Conservation (phyloP, 179 eudicot genomes). For the Beta corolliflora region DNA sequence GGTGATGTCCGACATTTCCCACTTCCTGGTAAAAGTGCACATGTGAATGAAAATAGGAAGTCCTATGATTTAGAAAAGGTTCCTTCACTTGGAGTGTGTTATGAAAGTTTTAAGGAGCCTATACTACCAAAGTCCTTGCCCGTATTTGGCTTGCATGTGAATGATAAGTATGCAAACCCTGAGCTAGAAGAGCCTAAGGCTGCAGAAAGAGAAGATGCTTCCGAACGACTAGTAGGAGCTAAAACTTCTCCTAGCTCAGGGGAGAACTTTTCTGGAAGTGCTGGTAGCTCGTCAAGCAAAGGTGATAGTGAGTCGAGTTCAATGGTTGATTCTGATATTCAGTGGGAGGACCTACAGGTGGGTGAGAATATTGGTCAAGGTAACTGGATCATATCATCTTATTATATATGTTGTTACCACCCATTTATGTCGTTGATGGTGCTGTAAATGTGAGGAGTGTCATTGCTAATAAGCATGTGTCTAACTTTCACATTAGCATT, state of each 20-base stretch:
- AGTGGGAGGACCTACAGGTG: constrained; percentile 71
- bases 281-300: constrained; percentile 45
- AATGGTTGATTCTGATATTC: constrained; percentile 51
- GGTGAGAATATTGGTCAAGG: constrained; percentile 78
- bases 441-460: not conserved
- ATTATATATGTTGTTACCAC: constrained; percentile 1
- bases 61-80: constrained; percentile 25
- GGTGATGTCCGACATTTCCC: constrained; percentile 24
- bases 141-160: constrained; percentile 25
- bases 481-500: not conserved
- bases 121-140: constrained; percentile 23
- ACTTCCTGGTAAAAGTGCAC: constrained; percentile 28
- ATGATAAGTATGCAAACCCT: constrained; percentile 29
- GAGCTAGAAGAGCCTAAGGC: constrained; percentile 30
- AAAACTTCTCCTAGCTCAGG: constrained; percentile 34
- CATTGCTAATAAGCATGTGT: not conserved
- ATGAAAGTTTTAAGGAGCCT: constrained; percentile 28
- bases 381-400: constrained; percentile 25
- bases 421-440: not conserved
- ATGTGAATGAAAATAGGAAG: constrained; percentile 22
- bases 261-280: constrained; percentile 39
- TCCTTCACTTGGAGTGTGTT: constrained; percentile 30
- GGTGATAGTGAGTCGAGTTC: constrained; percentile 40
- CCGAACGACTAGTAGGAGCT: constrained; percentile 33
- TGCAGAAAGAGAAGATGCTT: constrained; percentile 36